Conservation (phyloP, 495 filamentous ascomycete species). For the Penicillium coprophilum region DNA sequence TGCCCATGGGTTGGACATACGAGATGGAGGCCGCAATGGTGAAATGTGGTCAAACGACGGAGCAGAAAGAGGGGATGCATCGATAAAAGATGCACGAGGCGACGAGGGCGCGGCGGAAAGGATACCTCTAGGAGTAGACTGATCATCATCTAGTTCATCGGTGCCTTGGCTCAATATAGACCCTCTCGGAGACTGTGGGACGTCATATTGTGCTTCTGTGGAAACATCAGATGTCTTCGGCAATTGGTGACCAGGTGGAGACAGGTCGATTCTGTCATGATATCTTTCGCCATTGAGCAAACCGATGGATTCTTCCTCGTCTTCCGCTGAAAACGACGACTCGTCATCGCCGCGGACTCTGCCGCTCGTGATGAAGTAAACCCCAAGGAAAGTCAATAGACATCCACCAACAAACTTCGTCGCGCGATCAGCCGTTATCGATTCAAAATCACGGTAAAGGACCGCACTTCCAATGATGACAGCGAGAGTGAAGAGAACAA, state of each 20-base stretch:
- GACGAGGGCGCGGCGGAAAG: slow-evolving; percentile 39
- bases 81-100: slow-evolving; percentile 34
- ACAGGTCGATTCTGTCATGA: slow-evolving; percentile 39
- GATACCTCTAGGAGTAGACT: slow-evolving; percentile 35
- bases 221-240: slow-evolving; percentile 21
- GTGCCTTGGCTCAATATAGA: slow-evolving; percentile 39
- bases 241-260: slow-evolving; percentile 27
- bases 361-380: slow-evolving; percentile 84
- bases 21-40: slow-evolving; percentile 36
- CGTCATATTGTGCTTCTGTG: slow-evolving; percentile 20
- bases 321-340: slow-evolving; percentile 46
- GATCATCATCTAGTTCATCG: slow-evolving; percentile 36
- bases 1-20: slow-evolving; percentile 46
- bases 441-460: slow-evolving; percentile 91
- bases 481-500: slow-evolving; percentile 91
- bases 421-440: slow-evolving; percentile 64
- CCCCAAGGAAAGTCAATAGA: slow-evolving; percentile 85
- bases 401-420: slow-evolving; percentile 88
- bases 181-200: slow-evolving; percentile 29
- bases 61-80: slow-evolving; percentile 31
- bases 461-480: slow-evolving; percentile 94
- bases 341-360: slow-evolving; percentile 45
- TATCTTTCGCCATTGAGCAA: slow-evolving; percentile 46
- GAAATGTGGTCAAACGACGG: slow-evolving; percentile 33
- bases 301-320: slow-evolving; percentile 51